Evolutionary conservation across 2,329 filamentous ascomycete species (phyloP).

Genomic region (Fusarium sp.): DNA sequence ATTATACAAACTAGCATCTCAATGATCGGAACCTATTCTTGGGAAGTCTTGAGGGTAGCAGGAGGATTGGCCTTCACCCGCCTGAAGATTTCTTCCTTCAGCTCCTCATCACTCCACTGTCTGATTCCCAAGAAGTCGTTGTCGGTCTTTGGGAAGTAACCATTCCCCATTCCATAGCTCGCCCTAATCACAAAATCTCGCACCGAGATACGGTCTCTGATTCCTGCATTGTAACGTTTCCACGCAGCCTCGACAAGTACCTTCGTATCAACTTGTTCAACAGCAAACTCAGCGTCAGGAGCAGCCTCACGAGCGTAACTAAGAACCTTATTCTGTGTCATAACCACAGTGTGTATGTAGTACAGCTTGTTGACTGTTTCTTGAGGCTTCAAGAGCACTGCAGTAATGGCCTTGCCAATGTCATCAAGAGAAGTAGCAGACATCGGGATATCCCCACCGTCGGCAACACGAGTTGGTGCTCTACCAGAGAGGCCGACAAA

Average conservation of each 20-base stretch:
- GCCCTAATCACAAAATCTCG: constrained; percentile 1
- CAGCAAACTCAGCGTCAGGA: not conserved
- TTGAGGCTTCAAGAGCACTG: not conserved
- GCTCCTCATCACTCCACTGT: not conserved
- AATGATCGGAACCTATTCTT: too few species aligned
- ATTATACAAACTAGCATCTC: too few species aligned
- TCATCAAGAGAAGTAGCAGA: not conserved
- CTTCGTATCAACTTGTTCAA: not conserved
- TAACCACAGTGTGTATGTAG: constrained; percentile 5
- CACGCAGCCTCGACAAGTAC: not conserved
- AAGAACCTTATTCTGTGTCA: constrained; percentile 15
- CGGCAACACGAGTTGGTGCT: not conserved
- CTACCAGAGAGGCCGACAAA: constrained; percentile 3
- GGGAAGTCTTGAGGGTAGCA: rapidly evolving
- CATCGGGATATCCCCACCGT: not conserved
- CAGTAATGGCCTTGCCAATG: not conserved
- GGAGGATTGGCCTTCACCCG: not conserved
- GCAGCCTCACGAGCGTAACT: not conserved
- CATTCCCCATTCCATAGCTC: not conserved
- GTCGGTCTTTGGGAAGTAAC: not conserved
- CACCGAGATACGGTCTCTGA: not conserved
- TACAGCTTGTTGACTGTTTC: not conserved
- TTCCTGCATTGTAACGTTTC: constrained; percentile 1
- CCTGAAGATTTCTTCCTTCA: not conserved
- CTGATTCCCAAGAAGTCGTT: not conserved